Evolutionary conservation across 768 basidiomycete species (phyloP).

Genomic region (Lactifluus echinatus): DNA sequence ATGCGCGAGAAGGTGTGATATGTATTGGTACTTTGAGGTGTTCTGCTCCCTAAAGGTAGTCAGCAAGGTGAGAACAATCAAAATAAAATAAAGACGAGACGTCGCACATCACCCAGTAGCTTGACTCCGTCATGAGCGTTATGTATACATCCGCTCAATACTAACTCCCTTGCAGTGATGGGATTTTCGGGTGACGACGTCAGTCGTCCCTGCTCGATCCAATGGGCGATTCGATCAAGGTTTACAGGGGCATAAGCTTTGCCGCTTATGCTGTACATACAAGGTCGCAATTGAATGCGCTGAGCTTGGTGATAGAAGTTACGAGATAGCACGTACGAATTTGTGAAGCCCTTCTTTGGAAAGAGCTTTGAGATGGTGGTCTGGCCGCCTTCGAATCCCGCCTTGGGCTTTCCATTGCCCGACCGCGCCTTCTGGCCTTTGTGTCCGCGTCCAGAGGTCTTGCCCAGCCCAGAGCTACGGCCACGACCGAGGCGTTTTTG

Average conservation of each 20-base stretch:
- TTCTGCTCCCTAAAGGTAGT: constrained; percentile 47
- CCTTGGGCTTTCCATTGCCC: constrained; percentile 72
- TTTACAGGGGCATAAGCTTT: constrained; percentile 79
- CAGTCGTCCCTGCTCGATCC: constrained; percentile 81
- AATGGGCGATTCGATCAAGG: constrained; percentile 80
- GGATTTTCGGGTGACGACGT: constrained; percentile 68
- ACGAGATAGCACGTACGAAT: constrained; percentile 52
- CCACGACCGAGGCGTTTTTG: constrained; percentile 94
- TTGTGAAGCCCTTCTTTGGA: constrained; percentile 92
- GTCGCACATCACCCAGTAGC: constrained; percentile 70
- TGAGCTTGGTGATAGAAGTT: not conserved
- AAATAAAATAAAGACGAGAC: not conserved
- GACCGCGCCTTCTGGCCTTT: constrained; percentile 95
- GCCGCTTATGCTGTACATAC: constrained; percentile 42
- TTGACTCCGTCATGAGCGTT: constrained; percentile 88
- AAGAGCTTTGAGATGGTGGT: constrained; percentile 85
- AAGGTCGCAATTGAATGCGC: not conserved
- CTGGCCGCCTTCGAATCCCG: constrained; percentile 94
- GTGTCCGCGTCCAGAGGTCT: constrained; percentile 87
- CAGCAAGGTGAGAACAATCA: not conserved
- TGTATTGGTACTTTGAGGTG: constrained; percentile 64
- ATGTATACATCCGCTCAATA: constrained; percentile 85
- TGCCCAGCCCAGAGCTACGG: constrained; percentile 83
- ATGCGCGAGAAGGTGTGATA: constrained; percentile 77
- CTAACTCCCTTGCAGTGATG: constrained; percentile 79